Base-by-base conservation (phyloP, 176 grass and related monocot genomes). In the Oryza coarctata region DNA sequence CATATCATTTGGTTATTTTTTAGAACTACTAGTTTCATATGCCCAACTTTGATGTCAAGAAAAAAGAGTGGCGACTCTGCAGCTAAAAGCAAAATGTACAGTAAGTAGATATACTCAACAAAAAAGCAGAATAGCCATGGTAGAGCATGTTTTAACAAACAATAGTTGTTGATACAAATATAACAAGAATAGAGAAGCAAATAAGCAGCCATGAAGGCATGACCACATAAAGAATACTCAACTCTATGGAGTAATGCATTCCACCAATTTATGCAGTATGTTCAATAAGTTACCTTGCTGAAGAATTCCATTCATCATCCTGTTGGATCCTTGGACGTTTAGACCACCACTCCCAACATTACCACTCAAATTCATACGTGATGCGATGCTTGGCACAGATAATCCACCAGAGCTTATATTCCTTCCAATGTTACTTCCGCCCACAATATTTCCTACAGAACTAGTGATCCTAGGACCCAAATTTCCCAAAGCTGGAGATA, bases 341-440 rank as follows among this genome's bases (percentile, higher is more conserved):
- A 95, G 65, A 82, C 65, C 85, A 14, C 89, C 93, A 84, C 75
- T 86, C 47, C 82, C 95, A 82, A 88, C 17, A 75, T 90, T 93
- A 64, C 89, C 80, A 81, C 72, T 73, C 66, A 92, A 75, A 86
- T 95, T 95, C 74, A 99, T 89, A 25, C 91, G 85, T 63, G 96
- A 92, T 66, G 87, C 65, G 17, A 95, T 86, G 68, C 85, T 81
- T 68, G 96, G 83, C 55, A 95, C 85, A 14, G 82, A 87, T 70
- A 92, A 77, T 23, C 96, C 93, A 73, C 93, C 93, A 25, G 96
- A 92, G 52, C 73, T 85, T 63, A 99, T 93, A 79, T 83, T 99
- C 89, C 96, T 99, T 93, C 96, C 96, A 68, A 95, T 88, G 74
- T 75, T 94, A 84, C 79, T 82, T 79, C 87, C 87, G 7, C 92